These are phyloP conservation scores for Xylaria nigripes DNA, from an alignment of 495 filamentous ascomycete genomes.

Conservation along the genomic window DNA sequence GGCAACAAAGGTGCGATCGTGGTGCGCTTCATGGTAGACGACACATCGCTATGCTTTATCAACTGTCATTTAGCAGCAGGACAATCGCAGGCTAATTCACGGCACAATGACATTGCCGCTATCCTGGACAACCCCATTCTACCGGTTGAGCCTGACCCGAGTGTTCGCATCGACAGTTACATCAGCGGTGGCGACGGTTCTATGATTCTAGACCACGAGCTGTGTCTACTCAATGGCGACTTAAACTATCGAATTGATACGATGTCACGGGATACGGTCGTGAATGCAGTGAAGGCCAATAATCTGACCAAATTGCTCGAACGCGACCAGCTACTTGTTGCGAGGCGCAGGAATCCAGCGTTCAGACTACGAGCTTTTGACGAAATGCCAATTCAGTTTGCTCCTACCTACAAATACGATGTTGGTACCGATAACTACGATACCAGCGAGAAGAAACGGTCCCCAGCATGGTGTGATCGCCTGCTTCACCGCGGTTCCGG, in stretches of 20 bases:
- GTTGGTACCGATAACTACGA: slow-evolving; percentile 92
- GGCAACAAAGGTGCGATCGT: slow-evolving; percentile 97
- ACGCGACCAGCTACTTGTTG: slow-evolving; percentile 85
- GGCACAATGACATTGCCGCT: slow-evolving; percentile 86
- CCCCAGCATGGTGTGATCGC: slow-evolving; percentile 97
- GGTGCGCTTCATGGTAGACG: slow-evolving; percentile 81
- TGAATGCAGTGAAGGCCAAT: slow-evolving; percentile 66
- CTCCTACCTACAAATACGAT: slow-evolving; percentile 97
- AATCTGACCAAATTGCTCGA: slow-evolving; percentile 90
- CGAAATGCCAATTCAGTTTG: slow-evolving; percentile 80
- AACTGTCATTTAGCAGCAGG: slow-evolving; percentile 97
- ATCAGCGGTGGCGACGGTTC: slow-evolving; percentile 86
- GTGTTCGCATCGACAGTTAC: slow-evolving; percentile 62
- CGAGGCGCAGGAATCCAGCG: slow-evolving; percentile 74
- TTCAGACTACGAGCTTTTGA: slow-evolving; percentile 82
- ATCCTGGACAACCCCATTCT: slow-evolving; percentile 75
- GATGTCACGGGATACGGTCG: slow-evolving; percentile 86
- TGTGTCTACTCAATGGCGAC: slow-evolving; percentile 92
- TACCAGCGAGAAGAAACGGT: slow-evolving; percentile 84
- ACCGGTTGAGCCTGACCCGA: slow-evolving; percentile 54
- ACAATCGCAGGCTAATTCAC: slow-evolving; percentile 77
- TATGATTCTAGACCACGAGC: slow-evolving; percentile 95
- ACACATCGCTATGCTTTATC: slow-evolving; percentile 88
- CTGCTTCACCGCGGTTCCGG: slow-evolving; percentile 78
- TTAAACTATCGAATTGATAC: slow-evolving; percentile 97